These are phyloP conservation scores for Trifolium repens DNA, from an alignment of 306 rosid genomes.

Conservation along the genomic window DNA sequence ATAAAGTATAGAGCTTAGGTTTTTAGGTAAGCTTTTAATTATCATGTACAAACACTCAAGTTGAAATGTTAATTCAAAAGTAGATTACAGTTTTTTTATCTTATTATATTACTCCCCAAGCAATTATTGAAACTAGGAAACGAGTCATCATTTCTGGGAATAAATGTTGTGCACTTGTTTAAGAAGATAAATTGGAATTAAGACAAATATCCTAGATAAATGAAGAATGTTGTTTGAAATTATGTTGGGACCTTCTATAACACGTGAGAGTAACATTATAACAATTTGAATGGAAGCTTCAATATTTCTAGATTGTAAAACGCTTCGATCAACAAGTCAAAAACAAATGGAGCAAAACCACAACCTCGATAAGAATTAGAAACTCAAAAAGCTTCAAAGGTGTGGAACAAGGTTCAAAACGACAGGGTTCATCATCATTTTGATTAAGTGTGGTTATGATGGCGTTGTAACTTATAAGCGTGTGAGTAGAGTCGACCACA, in stretches of 20 bases:
- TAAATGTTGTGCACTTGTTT: too few relatives aligned
- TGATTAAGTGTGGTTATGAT: conserved; percentile 54
- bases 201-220: too few relatives aligned
- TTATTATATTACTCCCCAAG: too few relatives aligned
- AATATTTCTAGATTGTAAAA: conserved; percentile 59
- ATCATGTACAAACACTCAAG: background rate
- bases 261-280: conserved; percentile 68
- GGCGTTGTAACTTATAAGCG: conserved; percentile 46
- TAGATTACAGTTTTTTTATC: too few relatives aligned
- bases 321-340: conserved; percentile 70
- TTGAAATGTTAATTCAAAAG: background rate
- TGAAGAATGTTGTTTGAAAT: too few relatives aligned
- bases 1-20: conserved; percentile 21
- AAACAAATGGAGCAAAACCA: conserved; percentile 81
- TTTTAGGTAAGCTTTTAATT: background rate
- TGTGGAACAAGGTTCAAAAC: background rate
- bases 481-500: conserved; percentile 63
- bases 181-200: too few relatives aligned
- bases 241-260: too few relatives aligned
- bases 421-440: conserved; percentile 4
- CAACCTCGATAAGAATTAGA: conserved; percentile 61
- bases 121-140: too few relatives aligned
- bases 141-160: too few relatives aligned
- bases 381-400: conserved; percentile 63
- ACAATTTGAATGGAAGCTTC: conserved; percentile 57